These are phyloP conservation scores for Penicillium goetzii DNA, from an alignment of 495 filamentous ascomycete genomes.

Conservation along the genomic window DNA sequence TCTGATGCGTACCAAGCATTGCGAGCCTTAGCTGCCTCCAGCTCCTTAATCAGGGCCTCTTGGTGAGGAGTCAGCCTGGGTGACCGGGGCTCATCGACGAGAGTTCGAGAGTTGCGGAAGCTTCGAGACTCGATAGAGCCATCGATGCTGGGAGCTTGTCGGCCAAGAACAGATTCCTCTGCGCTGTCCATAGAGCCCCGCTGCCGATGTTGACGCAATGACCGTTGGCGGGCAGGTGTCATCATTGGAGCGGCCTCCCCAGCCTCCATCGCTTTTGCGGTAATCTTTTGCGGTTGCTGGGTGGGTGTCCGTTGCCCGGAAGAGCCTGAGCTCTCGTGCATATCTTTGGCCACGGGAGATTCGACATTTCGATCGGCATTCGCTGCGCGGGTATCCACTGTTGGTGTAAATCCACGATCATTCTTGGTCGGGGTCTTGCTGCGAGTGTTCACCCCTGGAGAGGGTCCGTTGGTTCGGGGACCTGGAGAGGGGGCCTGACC, in stretches of 20 bases:
- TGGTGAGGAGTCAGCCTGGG: constrained; percentile 52
- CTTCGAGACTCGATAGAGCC: constrained; percentile 48
- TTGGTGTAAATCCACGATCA: constrained; percentile 51
- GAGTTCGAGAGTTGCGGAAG: constrained; percentile 43
- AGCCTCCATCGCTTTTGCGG: constrained; percentile 53
- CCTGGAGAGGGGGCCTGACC: constrained; percentile 84
- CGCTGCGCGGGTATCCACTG: constrained; percentile 53
- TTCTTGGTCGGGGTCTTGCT: constrained; percentile 65
- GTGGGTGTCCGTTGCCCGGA: constrained; percentile 69
- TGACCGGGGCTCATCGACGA: constrained; percentile 50
- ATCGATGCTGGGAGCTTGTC: constrained; percentile 45
- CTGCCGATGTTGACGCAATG: constrained; percentile 46
- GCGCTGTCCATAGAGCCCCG: constrained; percentile 51
- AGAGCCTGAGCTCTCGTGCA: constrained; percentile 46
- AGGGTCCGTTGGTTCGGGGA: constrained; percentile 56
- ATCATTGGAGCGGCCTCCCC: constrained; percentile 53
- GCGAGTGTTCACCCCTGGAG: constrained; percentile 44
- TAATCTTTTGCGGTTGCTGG: constrained; percentile 45
- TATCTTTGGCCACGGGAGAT: constrained; percentile 59
- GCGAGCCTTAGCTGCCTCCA: constrained; percentile 77
- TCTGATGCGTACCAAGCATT: constrained; percentile 99
- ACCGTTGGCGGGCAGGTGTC: constrained; percentile 49
- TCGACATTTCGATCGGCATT: constrained; percentile 54
- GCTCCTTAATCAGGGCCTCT: constrained; percentile 71
- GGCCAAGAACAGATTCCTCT: constrained; percentile 50